phyloP scores from a whole-genome alignment of 2,329 filamentous ascomycete species.

The Xylariomycetidae sp. region DNA sequence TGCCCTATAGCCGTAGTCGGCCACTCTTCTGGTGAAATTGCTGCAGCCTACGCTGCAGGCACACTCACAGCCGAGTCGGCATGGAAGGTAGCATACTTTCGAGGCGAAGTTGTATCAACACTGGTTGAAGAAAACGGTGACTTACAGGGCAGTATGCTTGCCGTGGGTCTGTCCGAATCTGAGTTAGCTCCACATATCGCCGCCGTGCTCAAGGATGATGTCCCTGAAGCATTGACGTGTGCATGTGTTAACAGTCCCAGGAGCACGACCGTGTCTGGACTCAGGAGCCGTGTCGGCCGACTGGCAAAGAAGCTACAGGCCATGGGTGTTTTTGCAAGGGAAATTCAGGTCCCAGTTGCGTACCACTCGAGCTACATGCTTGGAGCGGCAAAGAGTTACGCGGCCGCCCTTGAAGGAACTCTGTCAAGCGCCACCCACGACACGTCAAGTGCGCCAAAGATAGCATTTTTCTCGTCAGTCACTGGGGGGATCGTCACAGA shows the following conservation, averaged over 20 bases:
- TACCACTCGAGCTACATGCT: background rate
- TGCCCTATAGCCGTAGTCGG: conserved; percentile 22
- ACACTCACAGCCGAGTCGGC: conserved; percentile 17
- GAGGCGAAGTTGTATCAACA: background rate
- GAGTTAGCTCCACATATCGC: conserved; percentile 7
- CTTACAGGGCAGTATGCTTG: conserved; percentile 5
- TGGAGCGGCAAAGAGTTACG: background rate
- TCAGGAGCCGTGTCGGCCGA: background rate
- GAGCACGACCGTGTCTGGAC: background rate
- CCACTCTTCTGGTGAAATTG: conserved; percentile 32
- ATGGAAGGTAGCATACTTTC: conserved; percentile 1
- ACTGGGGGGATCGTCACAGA: background rate
- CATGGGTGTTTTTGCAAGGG: background rate
- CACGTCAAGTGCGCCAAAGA: background rate
- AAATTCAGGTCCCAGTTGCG: background rate
- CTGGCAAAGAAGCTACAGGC: background rate
- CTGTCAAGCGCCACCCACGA: background rate
- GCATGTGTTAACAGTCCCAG: background rate
- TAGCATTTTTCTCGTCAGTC: background rate
- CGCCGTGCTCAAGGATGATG: conserved; percentile 11
- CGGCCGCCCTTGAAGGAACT: background rate
- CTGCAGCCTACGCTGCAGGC: conserved; percentile 31
- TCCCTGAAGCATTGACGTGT: conserved; percentile 6
- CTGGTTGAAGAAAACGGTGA: background rate
- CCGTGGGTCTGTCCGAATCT: conserved; percentile 1